Evolutionary conservation across 2,329 filamentous ascomycete genomes (phyloP).

Genomic region (Tolypocladium album): DNA sequence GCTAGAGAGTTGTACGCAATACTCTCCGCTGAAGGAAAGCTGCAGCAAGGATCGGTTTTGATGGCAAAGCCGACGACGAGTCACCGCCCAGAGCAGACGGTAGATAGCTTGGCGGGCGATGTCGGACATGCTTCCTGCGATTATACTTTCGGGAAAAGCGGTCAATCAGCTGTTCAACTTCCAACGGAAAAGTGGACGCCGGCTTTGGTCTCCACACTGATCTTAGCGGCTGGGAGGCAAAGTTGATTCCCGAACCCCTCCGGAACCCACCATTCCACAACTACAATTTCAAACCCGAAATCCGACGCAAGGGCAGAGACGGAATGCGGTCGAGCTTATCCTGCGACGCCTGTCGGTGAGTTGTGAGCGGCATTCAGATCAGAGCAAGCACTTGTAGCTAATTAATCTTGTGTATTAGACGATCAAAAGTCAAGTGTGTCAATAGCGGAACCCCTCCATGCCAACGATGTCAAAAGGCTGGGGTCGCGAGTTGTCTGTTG

Average conservation of each 20-base stretch:
- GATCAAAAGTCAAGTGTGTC: slow-evolving; percentile 23
- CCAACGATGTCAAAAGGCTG: slow-evolving; percentile 16
- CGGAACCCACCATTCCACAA: background rate
- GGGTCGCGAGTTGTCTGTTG: slow-evolving; percentile 14
- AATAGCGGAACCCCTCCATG: slow-evolving; percentile 20
- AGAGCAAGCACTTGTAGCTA: background rate
- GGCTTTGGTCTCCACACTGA: background rate
- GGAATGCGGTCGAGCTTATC: slow-evolving; percentile 23
- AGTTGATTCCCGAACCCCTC: background rate
- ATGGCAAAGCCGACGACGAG: background rate
- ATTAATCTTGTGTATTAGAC: slow-evolving; percentile 8
- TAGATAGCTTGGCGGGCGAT: background rate
- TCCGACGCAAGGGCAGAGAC: background rate
- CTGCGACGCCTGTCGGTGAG: slow-evolving; percentile 22
- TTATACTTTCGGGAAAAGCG: background rate
- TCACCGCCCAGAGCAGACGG: background rate
- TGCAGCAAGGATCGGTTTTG: background rate
- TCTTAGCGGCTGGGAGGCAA: background rate
- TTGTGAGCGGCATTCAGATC: background rate
- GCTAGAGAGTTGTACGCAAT: too few relatives aligned
- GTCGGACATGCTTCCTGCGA: background rate
- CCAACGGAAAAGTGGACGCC: background rate
- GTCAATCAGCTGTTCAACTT: background rate
- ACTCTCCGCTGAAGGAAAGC: background rate
- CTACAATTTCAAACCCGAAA: background rate